These are phyloP conservation scores for Macroventuria anomochaeta DNA, from an alignment of 2,329 filamentous ascomycete species.

Conservation along the genomic window DNA sequence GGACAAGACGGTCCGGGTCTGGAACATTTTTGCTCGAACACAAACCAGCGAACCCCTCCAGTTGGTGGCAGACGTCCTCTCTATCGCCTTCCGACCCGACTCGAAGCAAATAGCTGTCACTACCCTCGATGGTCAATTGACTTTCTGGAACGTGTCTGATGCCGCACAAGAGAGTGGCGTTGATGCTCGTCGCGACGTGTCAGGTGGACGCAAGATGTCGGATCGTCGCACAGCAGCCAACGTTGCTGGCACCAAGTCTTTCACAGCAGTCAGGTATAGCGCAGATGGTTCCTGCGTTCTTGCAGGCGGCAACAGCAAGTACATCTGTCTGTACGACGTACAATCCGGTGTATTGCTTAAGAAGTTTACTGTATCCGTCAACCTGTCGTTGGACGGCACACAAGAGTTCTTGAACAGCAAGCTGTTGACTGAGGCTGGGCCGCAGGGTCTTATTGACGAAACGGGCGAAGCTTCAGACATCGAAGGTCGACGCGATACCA, in stretches of 20 bases:
- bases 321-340: constrained; percentile 97
- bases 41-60: constrained; percentile 95
- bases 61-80: constrained; percentile 87
- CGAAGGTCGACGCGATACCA: constrained; percentile 80
- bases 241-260: constrained; percentile 86
- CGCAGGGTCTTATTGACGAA: constrained; percentile 82
- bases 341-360: constrained; percentile 88
- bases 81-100: constrained; percentile 86
- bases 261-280: constrained; percentile 87
- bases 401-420: constrained; percentile 97
- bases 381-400: constrained; percentile 92
- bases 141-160: constrained; percentile 92
- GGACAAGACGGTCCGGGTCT: constrained; percentile 94
- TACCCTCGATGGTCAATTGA: constrained; percentile 90
- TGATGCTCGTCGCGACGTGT: constrained; percentile 90
- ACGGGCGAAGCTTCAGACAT: constrained; percentile 87
- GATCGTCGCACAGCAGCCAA: constrained; percentile 93
- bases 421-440: constrained; percentile 87
- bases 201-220: constrained; percentile 84
- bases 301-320: constrained; percentile 95
- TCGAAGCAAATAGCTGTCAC: constrained; percentile 90
- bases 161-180: constrained; percentile 85
- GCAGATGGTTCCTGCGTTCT: constrained; percentile 90
- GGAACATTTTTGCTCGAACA: constrained; percentile 92
- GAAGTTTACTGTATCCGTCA: constrained; percentile 94